These are phyloP conservation scores for Nicotiana noctiflora DNA, from an alignment of 257 asterid genomes.

Conservation along the genomic window DNA sequence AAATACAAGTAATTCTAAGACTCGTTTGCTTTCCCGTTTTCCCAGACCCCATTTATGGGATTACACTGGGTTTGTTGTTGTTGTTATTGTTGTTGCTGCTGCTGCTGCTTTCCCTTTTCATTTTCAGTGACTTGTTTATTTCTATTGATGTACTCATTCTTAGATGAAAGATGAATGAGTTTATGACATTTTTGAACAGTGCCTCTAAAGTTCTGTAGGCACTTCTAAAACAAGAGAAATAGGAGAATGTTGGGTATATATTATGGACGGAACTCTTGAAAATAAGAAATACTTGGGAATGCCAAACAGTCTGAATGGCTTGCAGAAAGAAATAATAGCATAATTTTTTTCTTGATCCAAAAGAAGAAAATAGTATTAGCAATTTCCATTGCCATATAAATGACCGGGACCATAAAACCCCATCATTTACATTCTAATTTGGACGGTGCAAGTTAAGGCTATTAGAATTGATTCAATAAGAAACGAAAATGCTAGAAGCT, in stretches of 20 bases:
- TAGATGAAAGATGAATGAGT: background rate
- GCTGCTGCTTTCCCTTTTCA: background rate
- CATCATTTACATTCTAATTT: background rate
- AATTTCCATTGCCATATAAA: background rate
- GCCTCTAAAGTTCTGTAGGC: background rate
- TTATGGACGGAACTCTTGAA: background rate
- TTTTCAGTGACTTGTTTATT: background rate
- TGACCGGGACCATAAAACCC: background rate
- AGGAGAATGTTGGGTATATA: background rate
- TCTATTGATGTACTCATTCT: background rate
- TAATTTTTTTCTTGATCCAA: background rate
- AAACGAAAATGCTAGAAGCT: background rate
- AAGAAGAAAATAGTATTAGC: background rate
- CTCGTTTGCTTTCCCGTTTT: background rate
- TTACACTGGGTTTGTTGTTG: too few species aligned
- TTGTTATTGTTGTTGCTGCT: too few species aligned
- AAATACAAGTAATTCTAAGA: slow-evolving; percentile 17
- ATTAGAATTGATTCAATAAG: background rate
- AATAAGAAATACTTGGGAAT: background rate
- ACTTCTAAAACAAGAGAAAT: background rate
- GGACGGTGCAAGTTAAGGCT: background rate
- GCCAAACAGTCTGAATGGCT: background rate
- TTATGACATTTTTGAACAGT: background rate
- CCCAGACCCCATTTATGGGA: too few species aligned
- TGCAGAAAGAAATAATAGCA: background rate